Conservation (phyloP, 805 yeast species). For the Zygotorulaspora danielsina region DNA sequence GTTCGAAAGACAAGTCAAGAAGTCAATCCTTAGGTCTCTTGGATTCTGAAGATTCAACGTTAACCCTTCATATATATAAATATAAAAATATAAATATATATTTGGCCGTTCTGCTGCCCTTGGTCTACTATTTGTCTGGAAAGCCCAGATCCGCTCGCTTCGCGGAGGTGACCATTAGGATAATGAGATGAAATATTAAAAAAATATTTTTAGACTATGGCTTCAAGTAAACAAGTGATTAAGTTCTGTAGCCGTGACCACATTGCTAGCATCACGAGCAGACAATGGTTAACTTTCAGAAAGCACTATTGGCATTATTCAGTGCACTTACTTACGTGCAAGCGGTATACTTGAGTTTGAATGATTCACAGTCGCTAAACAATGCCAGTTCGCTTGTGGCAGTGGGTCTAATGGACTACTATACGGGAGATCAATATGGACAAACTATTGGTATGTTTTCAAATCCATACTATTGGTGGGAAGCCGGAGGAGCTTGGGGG, state of each 20-base stretch:
- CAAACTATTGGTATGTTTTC: slow-evolving; percentile 84
- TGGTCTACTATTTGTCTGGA: too few relatives aligned
- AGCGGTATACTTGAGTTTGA: slow-evolving; percentile 29
- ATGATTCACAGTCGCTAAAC: slow-evolving; percentile 31
- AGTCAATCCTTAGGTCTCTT: slow-evolving; percentile 64
- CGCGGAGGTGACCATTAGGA: too few relatives aligned
- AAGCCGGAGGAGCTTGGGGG: slow-evolving; percentile 96
- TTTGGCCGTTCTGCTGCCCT: too few relatives aligned
- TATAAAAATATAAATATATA: not conserved
- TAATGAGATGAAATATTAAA: too few relatives aligned
- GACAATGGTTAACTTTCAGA: slow-evolving; percentile 5
- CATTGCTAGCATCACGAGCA: too few relatives aligned
- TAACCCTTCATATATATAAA: not conserved
- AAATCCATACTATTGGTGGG: slow-evolving; percentile 97
- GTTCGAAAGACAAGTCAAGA: slow-evolving; percentile 60
- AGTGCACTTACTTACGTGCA: slow-evolving; percentile 6
- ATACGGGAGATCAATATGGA: slow-evolving; percentile 63
- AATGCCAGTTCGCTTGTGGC: slow-evolving; percentile 59
- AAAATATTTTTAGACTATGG: too few relatives aligned
- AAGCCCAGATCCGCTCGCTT: too few relatives aligned
- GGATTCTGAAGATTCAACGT: slow-evolving; percentile 45
- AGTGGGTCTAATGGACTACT: slow-evolving; percentile 76
- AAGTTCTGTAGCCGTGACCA: too few relatives aligned
- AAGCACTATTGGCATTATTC: too few relatives aligned
- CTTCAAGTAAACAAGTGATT: too few relatives aligned